Evolutionary conservation across 768 basidiomycete species (phyloP).

Genomic region (Pulveroboletus sp.): DNA sequence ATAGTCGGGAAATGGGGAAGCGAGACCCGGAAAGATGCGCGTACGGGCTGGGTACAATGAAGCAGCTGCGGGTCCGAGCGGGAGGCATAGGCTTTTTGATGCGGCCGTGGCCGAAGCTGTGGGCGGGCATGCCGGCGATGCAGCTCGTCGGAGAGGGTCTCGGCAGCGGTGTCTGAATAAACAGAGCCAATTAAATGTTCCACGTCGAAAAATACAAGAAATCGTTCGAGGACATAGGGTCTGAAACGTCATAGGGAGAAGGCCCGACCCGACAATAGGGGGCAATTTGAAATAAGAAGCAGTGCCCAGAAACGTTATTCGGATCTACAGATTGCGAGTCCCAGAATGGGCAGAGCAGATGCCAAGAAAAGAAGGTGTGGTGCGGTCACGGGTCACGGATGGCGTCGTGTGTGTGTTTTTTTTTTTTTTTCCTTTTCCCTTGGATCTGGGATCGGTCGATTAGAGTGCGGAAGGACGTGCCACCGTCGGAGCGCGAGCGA

Average conservation of each 20-base stretch:
- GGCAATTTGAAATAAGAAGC: slow-evolving; percentile 32
- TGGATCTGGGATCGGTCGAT: neutral
- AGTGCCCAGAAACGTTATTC: slow-evolving; percentile 23
- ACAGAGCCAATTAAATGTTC: neutral
- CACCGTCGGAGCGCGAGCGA: neutral
- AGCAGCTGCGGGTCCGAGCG: slow-evolving; percentile 24
- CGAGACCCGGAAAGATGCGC: too few relatives aligned
- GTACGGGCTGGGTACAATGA: neutral
- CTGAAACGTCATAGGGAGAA: neutral
- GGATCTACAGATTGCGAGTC: slow-evolving; percentile 30
- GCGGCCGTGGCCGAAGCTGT: neutral
- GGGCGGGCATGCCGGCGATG: too few relatives aligned
- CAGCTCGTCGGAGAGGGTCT: neutral
- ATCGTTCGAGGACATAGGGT: neutral
- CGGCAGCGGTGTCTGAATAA: neutral
- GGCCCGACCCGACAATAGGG: slow-evolving; percentile 5
- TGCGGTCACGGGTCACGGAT: slow-evolving; percentile 19
- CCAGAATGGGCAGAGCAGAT: slow-evolving; percentile 9
- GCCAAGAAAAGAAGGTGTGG: slow-evolving; percentile 13
- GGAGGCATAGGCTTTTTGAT: slow-evolving; percentile 21
- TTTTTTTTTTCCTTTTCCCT: neutral
- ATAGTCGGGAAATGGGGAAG: too few relatives aligned
- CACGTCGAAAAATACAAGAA: neutral
- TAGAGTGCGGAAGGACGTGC: neutral
- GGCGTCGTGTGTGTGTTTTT: slow-evolving; percentile 4